A percentile compares a stretch with the other conserved stretches of the same genome.
phyloP scores from a whole-genome alignment of 192 early-diverging fungal species.

The Lunasporangiospora selenospora region DNA sequence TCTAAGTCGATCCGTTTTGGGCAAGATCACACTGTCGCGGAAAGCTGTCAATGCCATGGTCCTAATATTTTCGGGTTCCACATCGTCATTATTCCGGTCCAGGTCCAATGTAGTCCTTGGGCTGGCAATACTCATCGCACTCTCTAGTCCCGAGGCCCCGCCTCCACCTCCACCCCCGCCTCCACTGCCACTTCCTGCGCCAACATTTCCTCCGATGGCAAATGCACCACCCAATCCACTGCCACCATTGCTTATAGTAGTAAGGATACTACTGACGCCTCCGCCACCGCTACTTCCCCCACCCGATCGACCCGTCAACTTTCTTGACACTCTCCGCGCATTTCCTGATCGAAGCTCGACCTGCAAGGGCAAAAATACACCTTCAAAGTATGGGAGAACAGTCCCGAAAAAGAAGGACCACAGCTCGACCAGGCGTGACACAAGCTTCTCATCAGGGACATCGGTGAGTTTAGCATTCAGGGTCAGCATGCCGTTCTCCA shows the following conservation, averaged over 20 bases:
- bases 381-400: conserved; percentile 86
- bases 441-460: conserved; percentile 69
- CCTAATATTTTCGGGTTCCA: conserved; percentile 64
- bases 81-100: conserved; percentile 39
- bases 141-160: conserved; percentile 1
- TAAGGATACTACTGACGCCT: conserved; percentile 4
- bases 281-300: conserved; percentile 1
- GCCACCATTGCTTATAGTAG: neutral
- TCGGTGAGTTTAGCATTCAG: conserved; percentile 70
- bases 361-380: conserved; percentile 80
- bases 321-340: conserved; percentile 19
- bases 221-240: conserved; percentile 4
- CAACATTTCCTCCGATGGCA: neutral
- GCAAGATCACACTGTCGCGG: conserved; percentile 70
- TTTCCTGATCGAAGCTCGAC: conserved; percentile 35
- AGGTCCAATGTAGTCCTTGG: conserved; percentile 11
- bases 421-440: conserved; percentile 71
- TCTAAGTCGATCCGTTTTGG: conserved; percentile 65
- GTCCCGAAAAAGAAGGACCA: conserved; percentile 87
- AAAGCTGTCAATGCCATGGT: conserved; percentile 68
- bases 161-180: too few relatives aligned
- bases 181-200: too few relatives aligned
- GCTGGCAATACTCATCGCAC: conserved; percentile 5
- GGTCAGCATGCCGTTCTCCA: conserved; percentile 69
- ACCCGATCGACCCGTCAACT: conserved; percentile 14